Evolutionary conservation across 148 eudicot species (phyloP), one percentile per base, ranked within the genome.

Genomic region (Bassia scoparia): DNA sequence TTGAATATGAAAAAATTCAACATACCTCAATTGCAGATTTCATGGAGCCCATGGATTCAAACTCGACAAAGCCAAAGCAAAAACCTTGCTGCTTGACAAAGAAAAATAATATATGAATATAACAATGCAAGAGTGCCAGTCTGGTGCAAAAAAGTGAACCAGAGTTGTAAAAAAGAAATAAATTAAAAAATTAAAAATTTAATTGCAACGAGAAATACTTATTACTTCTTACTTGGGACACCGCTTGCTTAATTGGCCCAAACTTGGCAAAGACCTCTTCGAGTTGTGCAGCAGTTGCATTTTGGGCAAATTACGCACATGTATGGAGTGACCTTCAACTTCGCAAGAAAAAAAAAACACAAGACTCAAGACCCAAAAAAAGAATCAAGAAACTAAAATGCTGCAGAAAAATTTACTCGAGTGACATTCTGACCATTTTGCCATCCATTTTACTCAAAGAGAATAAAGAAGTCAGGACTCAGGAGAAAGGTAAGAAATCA

Each of bases 61-160:
- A 91, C 77, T 91, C 93, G 23, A 91, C 91, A 76, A 91, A 91
- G 49, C 97, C 97, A 77, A 84, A 91, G 82, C 91, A 86, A 67
- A 81, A 87, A 70, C 93, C 93, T 69, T 86, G 91, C 80, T 85
- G 87, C 86, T 78, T 74, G 63, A 37, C 38, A 64, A 27, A 75
- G 9, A 41, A 44, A 74, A 27, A 76, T 23, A 56, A 80, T 29
- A 52, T 55, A 30, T 58, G 8, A 61, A 49, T 55, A 71, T 61
- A 61, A 6, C 31, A 24, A 38, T 60, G 50, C 48, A 49, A 59
- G 14, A 63, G 64, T 61, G 67, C 27, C 20, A 48, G n/a, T n/a
- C n/a, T n/a, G n/a, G n/a, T n/a, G n/a, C n/a, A n/a, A n/a, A n/a
- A n/a, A n/a, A n/a, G n/a, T n/a, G n/a, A n/a, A n/a, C n/a, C n/a